Percentiles rank a stretch among this genome's conserved stretches.
phyloP scores from a whole-genome alignment of 805 yeast species.

The Lipomyces starkeyi region DNA sequence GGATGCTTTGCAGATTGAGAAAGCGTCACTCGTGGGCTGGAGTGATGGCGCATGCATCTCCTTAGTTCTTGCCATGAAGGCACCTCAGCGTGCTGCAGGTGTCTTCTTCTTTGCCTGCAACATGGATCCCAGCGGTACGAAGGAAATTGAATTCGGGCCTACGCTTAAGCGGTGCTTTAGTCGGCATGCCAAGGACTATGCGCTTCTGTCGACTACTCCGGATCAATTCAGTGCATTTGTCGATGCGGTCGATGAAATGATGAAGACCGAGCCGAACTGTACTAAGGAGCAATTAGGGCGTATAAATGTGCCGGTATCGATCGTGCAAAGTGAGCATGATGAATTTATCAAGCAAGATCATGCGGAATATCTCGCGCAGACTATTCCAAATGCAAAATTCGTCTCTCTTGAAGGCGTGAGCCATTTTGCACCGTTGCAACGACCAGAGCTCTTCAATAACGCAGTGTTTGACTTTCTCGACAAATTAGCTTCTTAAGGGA shows the following conservation, averaged over 20 bases:
- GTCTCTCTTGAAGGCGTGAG: not conserved
- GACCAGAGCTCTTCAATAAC: slow-evolving; percentile 1
- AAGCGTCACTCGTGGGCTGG: slow-evolving; percentile 1
- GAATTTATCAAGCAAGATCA: slow-evolving; percentile 4
- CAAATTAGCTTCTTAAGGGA: not conserved
- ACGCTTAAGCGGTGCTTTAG: not conserved
- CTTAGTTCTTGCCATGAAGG: not conserved
- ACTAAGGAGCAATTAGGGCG: not conserved
- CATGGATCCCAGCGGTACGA: slow-evolving; percentile 11
- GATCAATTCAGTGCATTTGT: slow-evolving; percentile 1
- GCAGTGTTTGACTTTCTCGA: not conserved
- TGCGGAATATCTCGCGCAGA: slow-evolving; percentile 1
- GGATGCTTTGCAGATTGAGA: not conserved
- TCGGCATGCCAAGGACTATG: slow-evolving; percentile 7
- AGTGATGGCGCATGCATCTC: slow-evolving; percentile 4
- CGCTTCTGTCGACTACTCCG: not conserved
- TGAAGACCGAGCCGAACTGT: slow-evolving; percentile 6
- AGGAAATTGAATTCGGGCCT: slow-evolving; percentile 4
- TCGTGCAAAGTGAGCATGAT: slow-evolving; percentile 8
- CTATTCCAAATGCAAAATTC: slow-evolving; percentile 4
- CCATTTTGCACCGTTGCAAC: slow-evolving; percentile 7
- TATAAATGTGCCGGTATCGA: not conserved
- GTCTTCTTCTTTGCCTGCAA: slow-evolving; percentile 6
- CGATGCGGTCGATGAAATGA: slow-evolving; percentile 1
- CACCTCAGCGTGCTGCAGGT: not conserved